Percentiles rank a stretch among this genome's conserved stretches.
Evolutionary conservation across 371 early-diverging fungal species (phyloP).

Genomic region (Syncephalastrum racemosum): DNA sequence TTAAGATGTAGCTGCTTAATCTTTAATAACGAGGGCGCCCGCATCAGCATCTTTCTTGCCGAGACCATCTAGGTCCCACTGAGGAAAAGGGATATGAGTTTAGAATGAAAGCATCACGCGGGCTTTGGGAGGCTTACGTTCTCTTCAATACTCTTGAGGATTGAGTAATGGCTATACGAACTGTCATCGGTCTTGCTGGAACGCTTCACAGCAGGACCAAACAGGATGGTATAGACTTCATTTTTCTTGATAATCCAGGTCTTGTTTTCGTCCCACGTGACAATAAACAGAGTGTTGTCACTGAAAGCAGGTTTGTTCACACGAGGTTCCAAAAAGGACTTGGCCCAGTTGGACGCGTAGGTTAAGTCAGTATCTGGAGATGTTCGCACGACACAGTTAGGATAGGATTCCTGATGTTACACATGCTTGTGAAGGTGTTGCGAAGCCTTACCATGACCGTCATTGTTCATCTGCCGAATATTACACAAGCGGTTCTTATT

Average conservation of each 20-base stretch:
- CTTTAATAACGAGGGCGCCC: constrained; percentile 14
- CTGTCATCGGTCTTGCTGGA: constrained; percentile 37
- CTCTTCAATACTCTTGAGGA: constrained; percentile 52
- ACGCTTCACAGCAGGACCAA: constrained; percentile 30
- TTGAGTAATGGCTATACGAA: constrained; percentile 58
- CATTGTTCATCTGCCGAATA: constrained; percentile 32
- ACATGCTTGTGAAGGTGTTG: background rate
- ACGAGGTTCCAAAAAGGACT: constrained; percentile 49
- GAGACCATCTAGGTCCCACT: constrained; percentile 31
- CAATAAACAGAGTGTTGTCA: constrained; percentile 50
- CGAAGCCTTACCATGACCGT: constrained; percentile 34
- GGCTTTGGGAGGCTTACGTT: constrained; percentile 27
- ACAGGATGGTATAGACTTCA: constrained; percentile 27
- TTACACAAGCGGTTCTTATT: background rate
- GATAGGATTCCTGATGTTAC: too few species aligned
- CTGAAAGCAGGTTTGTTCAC: constrained; percentile 37
- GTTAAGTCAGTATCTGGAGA: constrained; percentile 39
- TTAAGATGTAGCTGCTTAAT: background rate
- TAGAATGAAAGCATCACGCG: background rate
- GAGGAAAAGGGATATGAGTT: background rate
- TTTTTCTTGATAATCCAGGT: constrained; percentile 21
- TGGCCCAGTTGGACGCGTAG: constrained; percentile 49
- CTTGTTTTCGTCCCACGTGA: constrained; percentile 55
- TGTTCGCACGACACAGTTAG: background rate
- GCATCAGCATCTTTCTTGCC: constrained; percentile 22